Conservation (phyloP, 495 filamentous ascomycete species). For the Aspergillus asperescens region DNA sequence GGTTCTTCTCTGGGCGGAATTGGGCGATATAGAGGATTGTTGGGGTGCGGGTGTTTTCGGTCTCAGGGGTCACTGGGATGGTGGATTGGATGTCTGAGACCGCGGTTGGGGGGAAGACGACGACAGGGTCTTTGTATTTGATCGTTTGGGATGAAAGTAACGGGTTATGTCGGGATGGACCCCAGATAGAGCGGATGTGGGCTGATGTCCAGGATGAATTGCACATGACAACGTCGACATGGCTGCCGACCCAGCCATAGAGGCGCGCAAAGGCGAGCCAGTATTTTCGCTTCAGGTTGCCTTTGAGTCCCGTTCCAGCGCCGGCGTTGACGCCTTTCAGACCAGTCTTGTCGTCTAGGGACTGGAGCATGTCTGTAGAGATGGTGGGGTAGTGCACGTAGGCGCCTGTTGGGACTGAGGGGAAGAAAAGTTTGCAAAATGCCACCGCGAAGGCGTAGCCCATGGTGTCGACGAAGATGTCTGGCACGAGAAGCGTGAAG, state of each 20-base stretch:
- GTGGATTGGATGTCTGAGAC: constrained; percentile 72
- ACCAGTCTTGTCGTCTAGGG: constrained; percentile 62
- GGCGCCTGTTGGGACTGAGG: constrained; percentile 73
- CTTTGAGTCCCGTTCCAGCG: constrained; percentile 61
- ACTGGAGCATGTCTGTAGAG: constrained; percentile 92
- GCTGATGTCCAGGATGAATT: constrained; percentile 91
- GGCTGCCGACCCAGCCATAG: constrained; percentile 73
- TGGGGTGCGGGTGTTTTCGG: constrained; percentile 60
- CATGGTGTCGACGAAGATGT: constrained; percentile 97
- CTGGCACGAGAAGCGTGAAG: constrained; percentile 85
- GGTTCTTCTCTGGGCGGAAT: constrained; percentile 96
- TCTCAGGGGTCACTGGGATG: constrained; percentile 61
- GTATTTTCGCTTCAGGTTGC: constrained; percentile 66
- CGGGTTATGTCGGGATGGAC: constrained; percentile 39
- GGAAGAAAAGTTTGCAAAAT: constrained; percentile 77
- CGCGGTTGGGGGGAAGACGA: constrained; percentile 88
- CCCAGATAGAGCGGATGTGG: constrained; percentile 82
- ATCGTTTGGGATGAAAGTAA: constrained; percentile 10
- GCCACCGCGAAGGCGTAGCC: constrained; percentile 90
- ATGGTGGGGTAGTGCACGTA: constrained; percentile 99
- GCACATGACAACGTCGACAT: constrained; percentile 90
- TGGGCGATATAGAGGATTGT: constrained; percentile 89
- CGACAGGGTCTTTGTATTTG: constrained; percentile 40
- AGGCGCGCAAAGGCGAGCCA: constrained; percentile 79
- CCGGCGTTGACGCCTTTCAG: constrained; percentile 78